Evolutionary conservation across 176 grass and related monocot species (phyloP).

Genomic region (Pontederia paniculata): DNA sequence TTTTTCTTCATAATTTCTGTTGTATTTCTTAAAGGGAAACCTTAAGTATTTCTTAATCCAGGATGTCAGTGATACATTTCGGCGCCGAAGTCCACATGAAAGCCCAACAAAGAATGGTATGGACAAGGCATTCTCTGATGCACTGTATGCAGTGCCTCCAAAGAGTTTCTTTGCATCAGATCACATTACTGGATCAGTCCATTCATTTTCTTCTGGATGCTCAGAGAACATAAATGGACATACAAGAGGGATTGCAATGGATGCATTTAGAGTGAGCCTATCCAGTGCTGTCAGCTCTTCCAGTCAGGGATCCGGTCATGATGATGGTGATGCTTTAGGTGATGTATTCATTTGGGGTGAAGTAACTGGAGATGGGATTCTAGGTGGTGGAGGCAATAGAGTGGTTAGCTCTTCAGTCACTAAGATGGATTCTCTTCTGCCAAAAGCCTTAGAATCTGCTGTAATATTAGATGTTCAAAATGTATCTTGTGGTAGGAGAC

Average conservation of each 20-base stretch:
- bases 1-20: background rate
- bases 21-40: conserved; percentile 6
- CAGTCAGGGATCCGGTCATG: conserved; percentile 95
- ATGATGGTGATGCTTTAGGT: conserved; percentile 89
- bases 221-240: conserved; percentile 76
- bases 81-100: conserved; percentile 54
- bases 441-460: conserved; percentile 84
- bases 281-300: conserved; percentile 97
- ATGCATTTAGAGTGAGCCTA: conserved; percentile 86
- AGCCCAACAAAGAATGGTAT: conserved; percentile 79
- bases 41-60: conserved; percentile 30
- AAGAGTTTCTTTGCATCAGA: conserved; percentile 74
- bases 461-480: conserved; percentile 93
- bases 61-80: conserved; percentile 58
- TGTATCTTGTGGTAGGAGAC: conserved; percentile 85
- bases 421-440: conserved; percentile 69
- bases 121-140: conserved; percentile 90
- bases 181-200: conserved; percentile 60
- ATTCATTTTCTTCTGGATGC: conserved; percentile 74
- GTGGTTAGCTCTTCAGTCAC: conserved; percentile 40
- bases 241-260: conserved; percentile 52
- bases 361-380: conserved; percentile 80
- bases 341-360: conserved; percentile 99
- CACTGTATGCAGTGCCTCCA: conserved; percentile 59
- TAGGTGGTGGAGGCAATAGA: conserved; percentile 69